Percentiles rank a stretch among this genome's conserved stretches.
Conservation (phyloP, 2,329 filamentous ascomycete species). For the Cladosporium sp. region DNA sequence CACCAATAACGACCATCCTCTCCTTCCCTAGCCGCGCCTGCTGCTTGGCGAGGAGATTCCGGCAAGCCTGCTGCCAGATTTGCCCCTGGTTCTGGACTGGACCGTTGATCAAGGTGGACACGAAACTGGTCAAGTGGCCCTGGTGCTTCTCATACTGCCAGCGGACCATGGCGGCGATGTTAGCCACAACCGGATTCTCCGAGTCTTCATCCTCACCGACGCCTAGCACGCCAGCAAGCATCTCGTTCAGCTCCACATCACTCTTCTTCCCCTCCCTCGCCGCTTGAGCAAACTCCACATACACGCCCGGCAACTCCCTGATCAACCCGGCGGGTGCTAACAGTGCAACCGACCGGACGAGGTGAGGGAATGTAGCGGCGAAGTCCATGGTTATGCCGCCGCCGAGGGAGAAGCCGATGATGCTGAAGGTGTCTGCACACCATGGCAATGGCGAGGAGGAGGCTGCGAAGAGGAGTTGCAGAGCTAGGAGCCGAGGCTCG, state of each 20-base stretch:
- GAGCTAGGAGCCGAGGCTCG: not conserved
- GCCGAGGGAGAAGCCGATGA: constrained; percentile 20
- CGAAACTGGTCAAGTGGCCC: constrained; percentile 18
- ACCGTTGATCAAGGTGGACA: constrained; percentile 17
- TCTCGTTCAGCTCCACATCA: not conserved
- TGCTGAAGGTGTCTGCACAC: constrained; percentile 11
- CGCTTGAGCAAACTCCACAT: not conserved
- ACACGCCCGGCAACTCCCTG: constrained; percentile 12
- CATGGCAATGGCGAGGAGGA: constrained; percentile 14
- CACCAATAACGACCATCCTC: constrained; percentile 10
- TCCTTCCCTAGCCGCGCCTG: not conserved
- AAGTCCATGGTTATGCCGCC: constrained; percentile 21
- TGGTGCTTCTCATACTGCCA: constrained; percentile 22
- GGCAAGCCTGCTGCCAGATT: constrained; percentile 17
- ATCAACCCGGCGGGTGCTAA: constrained; percentile 19
- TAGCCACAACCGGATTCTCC: not conserved
- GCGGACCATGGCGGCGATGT: constrained; percentile 7
- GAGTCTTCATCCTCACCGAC: not conserved
- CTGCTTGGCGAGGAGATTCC: constrained; percentile 6
- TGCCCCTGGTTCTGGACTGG: constrained; percentile 15
- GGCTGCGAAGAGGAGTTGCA: constrained; percentile 16
- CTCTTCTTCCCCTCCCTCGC: not conserved
- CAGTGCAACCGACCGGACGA: constrained; percentile 17
- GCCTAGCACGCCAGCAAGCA: not conserved
- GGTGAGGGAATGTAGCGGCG: constrained; percentile 16